Evolutionary conservation across 2,329 filamentous ascomycete genomes (phyloP).

Genomic region (Sarocladium brachiariae): DNA sequence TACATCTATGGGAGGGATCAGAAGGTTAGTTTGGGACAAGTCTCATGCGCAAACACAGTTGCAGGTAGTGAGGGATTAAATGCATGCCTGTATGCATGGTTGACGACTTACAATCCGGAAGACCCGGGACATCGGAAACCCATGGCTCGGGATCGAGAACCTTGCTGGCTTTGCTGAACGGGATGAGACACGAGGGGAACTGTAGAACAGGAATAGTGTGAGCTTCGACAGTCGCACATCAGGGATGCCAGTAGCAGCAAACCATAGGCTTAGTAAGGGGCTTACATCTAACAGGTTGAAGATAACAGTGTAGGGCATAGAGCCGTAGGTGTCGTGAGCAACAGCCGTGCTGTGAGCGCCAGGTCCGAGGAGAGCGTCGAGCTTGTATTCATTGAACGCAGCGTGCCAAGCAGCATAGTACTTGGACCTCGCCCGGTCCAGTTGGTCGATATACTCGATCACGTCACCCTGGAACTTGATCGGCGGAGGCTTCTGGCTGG

Average conservation of each 20-base stretch:
- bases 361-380: background rate
- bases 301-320: background rate
- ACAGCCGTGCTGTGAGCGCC: conserved; percentile 5
- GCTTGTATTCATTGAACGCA: background rate
- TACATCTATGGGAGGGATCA: background rate
- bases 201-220: background rate
- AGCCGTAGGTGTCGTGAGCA: background rate
- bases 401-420: background rate
- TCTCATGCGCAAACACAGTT: background rate
- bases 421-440: background rate
- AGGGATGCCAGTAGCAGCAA: no score
- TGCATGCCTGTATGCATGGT: background rate
- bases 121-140: background rate
- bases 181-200: background rate
- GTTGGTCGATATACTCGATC: background rate
- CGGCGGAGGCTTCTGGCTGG: background rate
- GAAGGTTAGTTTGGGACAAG: background rate
- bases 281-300: background rate
- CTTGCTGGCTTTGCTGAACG: background rate
- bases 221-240: background rate
- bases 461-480: background rate
- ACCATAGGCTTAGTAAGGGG: background rate
- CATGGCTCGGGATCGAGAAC: background rate
- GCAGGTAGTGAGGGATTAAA: background rate
- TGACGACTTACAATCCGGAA: background rate